These are phyloP conservation scores for Pouteria campechiana DNA, from an alignment of 179 eudicot genomes.

Conservation along the genomic window DNA sequence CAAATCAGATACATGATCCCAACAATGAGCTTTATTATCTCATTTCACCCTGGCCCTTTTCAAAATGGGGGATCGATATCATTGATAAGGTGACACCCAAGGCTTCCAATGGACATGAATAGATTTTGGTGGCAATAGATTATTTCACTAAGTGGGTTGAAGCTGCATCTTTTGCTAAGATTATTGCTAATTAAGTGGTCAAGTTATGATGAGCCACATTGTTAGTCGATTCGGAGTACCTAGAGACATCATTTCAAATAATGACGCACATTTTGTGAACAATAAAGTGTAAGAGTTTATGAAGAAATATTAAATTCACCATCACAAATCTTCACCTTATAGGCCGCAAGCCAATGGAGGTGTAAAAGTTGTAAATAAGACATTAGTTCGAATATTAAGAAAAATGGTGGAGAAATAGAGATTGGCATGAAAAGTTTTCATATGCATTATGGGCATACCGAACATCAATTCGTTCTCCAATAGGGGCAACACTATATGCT, in stretches of 20 bases:
- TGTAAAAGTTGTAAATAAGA: neutral
- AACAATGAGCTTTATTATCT: neutral
- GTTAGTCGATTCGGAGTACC: too few relatives aligned
- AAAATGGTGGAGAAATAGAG: too few relatives aligned
- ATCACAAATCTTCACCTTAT: neutral
- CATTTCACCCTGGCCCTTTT: neutral
- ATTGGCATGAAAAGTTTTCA: neutral
- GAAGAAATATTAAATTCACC: neutral
- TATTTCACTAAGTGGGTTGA: neutral
- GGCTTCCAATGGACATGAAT: neutral
- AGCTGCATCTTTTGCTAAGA: neutral
- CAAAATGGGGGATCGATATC: neutral
- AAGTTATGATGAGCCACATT: too few relatives aligned
- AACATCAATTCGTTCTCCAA: neutral
- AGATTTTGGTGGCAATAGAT: neutral
- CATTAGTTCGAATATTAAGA: too few relatives aligned
- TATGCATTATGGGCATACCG: conserved; percentile 1
- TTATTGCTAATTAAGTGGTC: neutral
- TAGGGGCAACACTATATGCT: neutral
- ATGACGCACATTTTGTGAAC: neutral
- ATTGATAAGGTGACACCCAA: neutral
- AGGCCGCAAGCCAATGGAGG: conserved; percentile 1
- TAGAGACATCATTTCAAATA: neutral
- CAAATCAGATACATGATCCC: neutral
- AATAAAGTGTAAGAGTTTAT: neutral